phyloP scores from a whole-genome alignment of 306 rosid genomes.

The Dalbergia oliveri region DNA sequence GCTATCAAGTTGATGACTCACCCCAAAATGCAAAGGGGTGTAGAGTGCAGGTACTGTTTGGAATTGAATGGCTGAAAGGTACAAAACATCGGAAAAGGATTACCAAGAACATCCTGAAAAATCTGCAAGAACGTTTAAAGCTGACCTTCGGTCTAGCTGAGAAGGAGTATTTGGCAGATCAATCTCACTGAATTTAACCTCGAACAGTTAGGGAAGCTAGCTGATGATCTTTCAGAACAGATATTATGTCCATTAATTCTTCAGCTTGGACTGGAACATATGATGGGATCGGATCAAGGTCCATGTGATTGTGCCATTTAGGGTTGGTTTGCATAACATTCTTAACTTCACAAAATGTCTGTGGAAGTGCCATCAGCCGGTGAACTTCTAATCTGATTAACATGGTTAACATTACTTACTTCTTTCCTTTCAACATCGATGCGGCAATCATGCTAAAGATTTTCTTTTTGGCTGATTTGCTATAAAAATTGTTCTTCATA shows the following conservation, averaged over 20 bases:
- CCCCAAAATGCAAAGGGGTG: constrained; percentile 63
- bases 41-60: constrained; percentile 70
- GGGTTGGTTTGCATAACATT: not conserved
- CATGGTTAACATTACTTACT: not conserved
- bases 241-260: constrained; percentile 26
- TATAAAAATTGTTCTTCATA: constrained; percentile 7
- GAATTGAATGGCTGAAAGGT: constrained; percentile 91
- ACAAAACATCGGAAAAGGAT: constrained; percentile 81
- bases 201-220: constrained; percentile 34
- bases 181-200: constrained; percentile 44
- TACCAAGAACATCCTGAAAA: constrained; percentile 73
- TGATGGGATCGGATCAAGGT: constrained; percentile 21
- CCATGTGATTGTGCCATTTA: constrained; percentile 2
- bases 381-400: constrained; percentile 19
- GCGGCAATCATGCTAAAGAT: constrained; percentile 9
- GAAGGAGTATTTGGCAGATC: constrained; percentile 67
- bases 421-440: constrained; percentile 20
- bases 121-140: constrained; percentile 65
- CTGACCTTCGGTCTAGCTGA: constrained; percentile 62
- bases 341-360: not conserved
- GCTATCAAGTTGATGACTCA: constrained; percentile 81
- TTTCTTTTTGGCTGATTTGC: constrained; percentile 21
- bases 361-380: not conserved
- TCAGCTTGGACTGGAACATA: constrained; percentile 27
- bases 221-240: constrained; percentile 31